Base-by-base conservation (phyloP, 2,329 filamentous ascomycete species). In the Talaromyces sp. region DNA sequence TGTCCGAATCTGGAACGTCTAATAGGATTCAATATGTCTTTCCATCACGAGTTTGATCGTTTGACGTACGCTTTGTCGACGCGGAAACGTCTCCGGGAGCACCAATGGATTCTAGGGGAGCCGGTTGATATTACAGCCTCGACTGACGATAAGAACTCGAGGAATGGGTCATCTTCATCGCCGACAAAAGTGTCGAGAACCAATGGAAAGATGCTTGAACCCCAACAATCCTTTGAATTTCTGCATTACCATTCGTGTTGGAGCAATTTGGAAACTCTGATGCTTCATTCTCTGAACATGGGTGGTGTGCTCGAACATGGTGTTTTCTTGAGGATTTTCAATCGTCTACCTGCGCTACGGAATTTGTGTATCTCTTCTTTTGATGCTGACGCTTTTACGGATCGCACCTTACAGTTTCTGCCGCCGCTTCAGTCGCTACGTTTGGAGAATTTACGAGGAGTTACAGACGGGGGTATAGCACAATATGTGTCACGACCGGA, bases 1-100 rank as follows among this genome's bases (percentile, higher is more conserved):
- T 87, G 85, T 69, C 84, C 85, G 8, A 85, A 84, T 66, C 73
- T 88, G 24, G 84, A 87, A 72, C 79, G 80, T 31, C 73, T 88
- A 8, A 71, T 81, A 37, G 86, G 85, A 6, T 82, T 86, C 64
- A 79, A 81, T 58, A 75, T 83, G n/a, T 79, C 82, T 2, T 85
- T 84, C 68, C 78, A 79, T 45, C 83, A 85, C 65, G 77, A 82
- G 39, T 86, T 84, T 67, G 83, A 86, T 69, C 81, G 84, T 22
- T 72, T 86, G 22, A 84, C 81, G 11, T 80, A 87, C 70, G 84
- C 85, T 2, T 71, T 87, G 22, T 85, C 85, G 0, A 85, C 83
- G 6, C 78, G 85, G 47, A 76, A 78, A 60, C 81, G 82, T 60
- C 72, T 88, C 41, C 85, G 81, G 69, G 82, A 86, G 69, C 82